Percentiles rank a stretch among this genome's conserved stretches.
Conservation (phyloP, 2,329 filamentous ascomycete species). For the Pseudogymnoascus sp. region DNA sequence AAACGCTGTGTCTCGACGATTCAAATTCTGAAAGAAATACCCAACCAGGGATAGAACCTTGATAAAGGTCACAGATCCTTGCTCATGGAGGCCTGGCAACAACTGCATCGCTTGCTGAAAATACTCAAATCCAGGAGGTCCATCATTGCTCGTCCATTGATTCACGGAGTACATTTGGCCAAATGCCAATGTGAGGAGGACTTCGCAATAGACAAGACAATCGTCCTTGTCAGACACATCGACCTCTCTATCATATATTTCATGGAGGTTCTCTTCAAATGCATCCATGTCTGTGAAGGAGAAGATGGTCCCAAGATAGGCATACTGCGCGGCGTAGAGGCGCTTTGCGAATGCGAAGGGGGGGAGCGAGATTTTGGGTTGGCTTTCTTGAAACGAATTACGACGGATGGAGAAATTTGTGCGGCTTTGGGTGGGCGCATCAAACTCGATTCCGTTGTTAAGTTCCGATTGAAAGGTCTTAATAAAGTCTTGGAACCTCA, state of each 20-base stretch:
- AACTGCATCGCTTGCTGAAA: constrained; percentile 45
- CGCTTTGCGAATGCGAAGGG: constrained; percentile 44
- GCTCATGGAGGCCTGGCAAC: constrained; percentile 48
- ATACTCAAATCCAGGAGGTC: constrained; percentile 49
- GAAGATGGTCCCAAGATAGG: constrained; percentile 52
- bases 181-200: constrained; percentile 46
- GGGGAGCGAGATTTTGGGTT: constrained; percentile 30
- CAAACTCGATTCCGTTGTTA: constrained; percentile 11
- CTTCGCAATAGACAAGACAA: constrained; percentile 44
- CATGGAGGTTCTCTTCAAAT: constrained; percentile 40
- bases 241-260: constrained; percentile 37
- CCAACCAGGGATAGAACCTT: constrained; percentile 48
- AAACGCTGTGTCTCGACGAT: constrained; percentile 47
- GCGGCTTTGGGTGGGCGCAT: constrained; percentile 9
- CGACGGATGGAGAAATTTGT: constrained; percentile 10
- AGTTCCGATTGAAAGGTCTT: constrained; percentile 14
- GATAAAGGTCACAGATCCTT: constrained; percentile 47
- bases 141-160: constrained; percentile 44
- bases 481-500: constrained; percentile 22
- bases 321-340: constrained; percentile 45
- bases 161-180: constrained; percentile 52
- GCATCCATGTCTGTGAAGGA: constrained; percentile 41
- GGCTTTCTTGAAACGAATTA: not conserved
- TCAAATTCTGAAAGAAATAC: constrained; percentile 52
- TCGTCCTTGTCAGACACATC: constrained; percentile 39